Evolutionary conservation across 306 rosid genomes (phyloP).

Genomic region (Calophaca sinica): DNA sequence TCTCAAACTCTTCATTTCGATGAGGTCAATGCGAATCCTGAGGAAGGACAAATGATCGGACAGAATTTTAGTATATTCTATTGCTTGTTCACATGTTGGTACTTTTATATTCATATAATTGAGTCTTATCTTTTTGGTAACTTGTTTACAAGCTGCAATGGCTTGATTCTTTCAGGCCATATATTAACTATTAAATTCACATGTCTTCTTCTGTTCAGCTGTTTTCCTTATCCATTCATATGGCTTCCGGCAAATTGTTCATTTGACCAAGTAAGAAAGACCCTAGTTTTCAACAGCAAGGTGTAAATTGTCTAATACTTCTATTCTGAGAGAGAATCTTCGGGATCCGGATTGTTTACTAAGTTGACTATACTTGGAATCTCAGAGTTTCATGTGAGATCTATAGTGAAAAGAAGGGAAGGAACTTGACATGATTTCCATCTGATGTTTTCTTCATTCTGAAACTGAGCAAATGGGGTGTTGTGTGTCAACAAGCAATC

Average conservation of each 20-base stretch:
- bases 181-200: constrained; percentile 52
- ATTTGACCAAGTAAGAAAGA: constrained; percentile 61
- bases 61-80: constrained; percentile 57
- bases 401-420: constrained; percentile 42
- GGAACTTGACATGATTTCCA: constrained; percentile 47
- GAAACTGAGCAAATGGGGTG: constrained; percentile 80
- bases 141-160: constrained; percentile 24
- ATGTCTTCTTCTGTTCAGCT: constrained; percentile 66
- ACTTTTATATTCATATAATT: constrained; percentile 35
- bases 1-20: constrained; percentile 46
- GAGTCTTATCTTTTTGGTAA: neutral
- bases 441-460: constrained; percentile 53
- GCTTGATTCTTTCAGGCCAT: constrained; percentile 51
- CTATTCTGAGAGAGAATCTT: constrained; percentile 51
- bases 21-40: constrained; percentile 59
- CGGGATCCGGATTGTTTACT: constrained; percentile 46
- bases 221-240: constrained; percentile 48
- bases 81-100: constrained; percentile 58
- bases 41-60: constrained; percentile 44
- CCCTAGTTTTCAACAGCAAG: constrained; percentile 51
- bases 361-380: constrained; percentile 50
- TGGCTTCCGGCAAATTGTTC: constrained; percentile 48
- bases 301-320: constrained; percentile 49
- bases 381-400: constrained; percentile 62
- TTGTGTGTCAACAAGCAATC: constrained; percentile 80